These are phyloP conservation scores for Chloris gayana DNA, from an alignment of 176 grass and related monocot species.

Conservation along the genomic window DNA sequence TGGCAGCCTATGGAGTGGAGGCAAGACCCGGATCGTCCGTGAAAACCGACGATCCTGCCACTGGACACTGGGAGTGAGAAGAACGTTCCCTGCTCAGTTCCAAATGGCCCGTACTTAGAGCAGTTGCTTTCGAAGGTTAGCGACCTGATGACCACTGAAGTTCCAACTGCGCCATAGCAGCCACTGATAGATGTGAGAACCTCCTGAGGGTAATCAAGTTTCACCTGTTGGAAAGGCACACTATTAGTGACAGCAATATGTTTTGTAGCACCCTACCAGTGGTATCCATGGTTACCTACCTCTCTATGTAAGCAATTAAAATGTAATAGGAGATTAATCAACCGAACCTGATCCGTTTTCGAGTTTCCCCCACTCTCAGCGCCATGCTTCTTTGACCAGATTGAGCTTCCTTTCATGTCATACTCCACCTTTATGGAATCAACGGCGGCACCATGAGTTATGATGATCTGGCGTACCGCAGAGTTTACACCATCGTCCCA, in stretches of 20 bases:
- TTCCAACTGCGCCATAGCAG: slow-evolving; percentile 47
- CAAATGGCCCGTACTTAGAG: slow-evolving; percentile 58
- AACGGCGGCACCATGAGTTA: slow-evolving; percentile 44
- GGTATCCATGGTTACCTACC: neutral
- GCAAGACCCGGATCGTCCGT: slow-evolving; percentile 40
- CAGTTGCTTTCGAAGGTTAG: slow-evolving; percentile 56
- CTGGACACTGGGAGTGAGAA: slow-evolving; percentile 46
- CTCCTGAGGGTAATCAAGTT: slow-evolving; percentile 48
- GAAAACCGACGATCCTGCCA: slow-evolving; percentile 51
- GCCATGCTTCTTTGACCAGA: slow-evolving; percentile 61
- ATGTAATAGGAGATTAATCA: neutral
- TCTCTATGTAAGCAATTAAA: neutral
- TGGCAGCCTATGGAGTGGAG: slow-evolving; percentile 58
- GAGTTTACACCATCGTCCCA: slow-evolving; percentile 60
- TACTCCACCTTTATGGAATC: slow-evolving; percentile 58
- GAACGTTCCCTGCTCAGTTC: slow-evolving; percentile 43
- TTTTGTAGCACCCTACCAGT: neutral
- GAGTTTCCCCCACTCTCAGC: slow-evolving; percentile 24
- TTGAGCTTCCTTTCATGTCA: slow-evolving; percentile 44
- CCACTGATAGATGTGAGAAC: slow-evolving; percentile 47
- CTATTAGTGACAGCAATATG: neutral
- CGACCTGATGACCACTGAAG: slow-evolving; percentile 49
- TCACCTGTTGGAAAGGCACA: slow-evolving; percentile 36
- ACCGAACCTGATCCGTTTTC: slow-evolving; percentile 51
- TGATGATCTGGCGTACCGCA: slow-evolving; percentile 41